phyloP scores from a whole-genome alignment of 192 early-diverging fungal species.

The Umbelopsis isabellina region DNA sequence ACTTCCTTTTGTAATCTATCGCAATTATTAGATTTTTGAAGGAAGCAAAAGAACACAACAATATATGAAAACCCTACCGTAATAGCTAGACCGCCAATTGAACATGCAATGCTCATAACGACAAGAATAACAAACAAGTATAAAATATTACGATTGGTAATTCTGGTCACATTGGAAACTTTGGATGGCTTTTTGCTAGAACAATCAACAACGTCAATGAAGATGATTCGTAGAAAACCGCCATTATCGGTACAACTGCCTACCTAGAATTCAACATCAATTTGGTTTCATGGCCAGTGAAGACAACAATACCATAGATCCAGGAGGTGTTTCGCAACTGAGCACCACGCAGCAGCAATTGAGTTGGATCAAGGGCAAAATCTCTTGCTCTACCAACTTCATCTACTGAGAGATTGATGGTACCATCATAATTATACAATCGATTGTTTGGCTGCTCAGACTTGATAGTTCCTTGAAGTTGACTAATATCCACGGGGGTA shows the following conservation, averaged over 20 bases:
- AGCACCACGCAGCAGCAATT: conserved; percentile 88
- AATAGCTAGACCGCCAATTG: conserved; percentile 77
- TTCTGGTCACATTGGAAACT: conserved; percentile 39
- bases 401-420: conserved; percentile 40
- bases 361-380: conserved; percentile 83
- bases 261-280: conserved; percentile 84
- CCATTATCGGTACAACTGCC: background rate
- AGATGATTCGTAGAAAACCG: background rate
- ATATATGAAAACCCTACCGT: conserved; percentile 33
- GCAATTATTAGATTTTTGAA: conserved; percentile 27
- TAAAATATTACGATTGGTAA: conserved; percentile 75
- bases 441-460: conserved; percentile 94
- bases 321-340: conserved; percentile 93
- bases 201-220: background rate
- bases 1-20: conserved; percentile 30
- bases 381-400: conserved; percentile 60
- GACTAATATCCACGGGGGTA: conserved; percentile 66
- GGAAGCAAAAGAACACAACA: too few relatives aligned
- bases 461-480: conserved; percentile 71
- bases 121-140: conserved; percentile 91
- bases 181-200: conserved; percentile 48
- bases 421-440: conserved; percentile 89
- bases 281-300: conserved; percentile 96
- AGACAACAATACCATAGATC: conserved; percentile 88
- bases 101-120: conserved; percentile 82